Percentiles rank a stretch among this genome's conserved stretches.
Evolutionary conservation across 257 asterid species (phyloP).

Genomic region (Solanum clarkiae): DNA sequence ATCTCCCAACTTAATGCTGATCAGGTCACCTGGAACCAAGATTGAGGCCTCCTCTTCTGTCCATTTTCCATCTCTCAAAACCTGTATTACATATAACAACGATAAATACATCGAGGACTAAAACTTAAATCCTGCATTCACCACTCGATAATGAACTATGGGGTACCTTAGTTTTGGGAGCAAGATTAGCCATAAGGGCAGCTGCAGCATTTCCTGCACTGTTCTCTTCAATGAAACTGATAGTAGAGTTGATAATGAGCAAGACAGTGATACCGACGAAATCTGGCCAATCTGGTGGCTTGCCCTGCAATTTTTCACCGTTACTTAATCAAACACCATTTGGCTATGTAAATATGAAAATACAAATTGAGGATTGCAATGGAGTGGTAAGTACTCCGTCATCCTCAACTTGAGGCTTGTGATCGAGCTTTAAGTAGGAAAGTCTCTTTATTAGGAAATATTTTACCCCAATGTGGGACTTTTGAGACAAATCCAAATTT

Average conservation of each 20-base stretch:
- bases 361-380: background rate
- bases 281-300: conserved; percentile 77
- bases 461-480: background rate
- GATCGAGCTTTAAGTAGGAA: background rate
- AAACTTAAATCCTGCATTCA: no score
- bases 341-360: background rate
- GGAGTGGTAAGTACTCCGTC: background rate
- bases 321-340: background rate
- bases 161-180: conserved; percentile 76
- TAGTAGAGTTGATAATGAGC: conserved; percentile 79
- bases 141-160: background rate
- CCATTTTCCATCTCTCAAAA: conserved; percentile 88
- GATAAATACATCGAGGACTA: background rate
- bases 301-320: conserved; percentile 29
- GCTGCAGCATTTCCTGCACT: conserved; percentile 93
- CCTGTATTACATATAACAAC: conserved; percentile 10
- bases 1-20: conserved; percentile 82
- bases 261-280: conserved; percentile 50
- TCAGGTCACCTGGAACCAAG: conserved; percentile 84
- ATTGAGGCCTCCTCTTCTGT: conserved; percentile 67
- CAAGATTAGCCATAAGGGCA: conserved; percentile 89
- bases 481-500: background rate
- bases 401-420: background rate
- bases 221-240: conserved; percentile 74
- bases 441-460: background rate